Evolutionary conservation across 768 basidiomycete species (phyloP).

Genomic region (Boletus subparvulus): DNA sequence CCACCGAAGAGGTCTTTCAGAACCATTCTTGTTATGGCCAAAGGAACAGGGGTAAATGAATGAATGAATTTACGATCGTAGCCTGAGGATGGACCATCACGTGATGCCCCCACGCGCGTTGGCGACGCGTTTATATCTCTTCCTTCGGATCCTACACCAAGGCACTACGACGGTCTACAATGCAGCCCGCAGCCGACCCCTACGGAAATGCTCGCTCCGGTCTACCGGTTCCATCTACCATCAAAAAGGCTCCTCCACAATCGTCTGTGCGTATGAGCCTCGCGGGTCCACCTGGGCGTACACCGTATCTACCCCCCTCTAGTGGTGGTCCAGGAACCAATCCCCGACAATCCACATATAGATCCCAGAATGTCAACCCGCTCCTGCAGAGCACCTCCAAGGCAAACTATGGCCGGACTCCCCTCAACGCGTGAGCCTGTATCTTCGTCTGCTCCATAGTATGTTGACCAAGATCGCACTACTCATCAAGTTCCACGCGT

Average conservation of each 20-base stretch:
- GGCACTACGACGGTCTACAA: slow-evolving; percentile 53
- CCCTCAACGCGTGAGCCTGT: slow-evolving; percentile 57
- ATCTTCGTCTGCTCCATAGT: background rate
- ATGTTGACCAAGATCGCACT: slow-evolving; percentile 6
- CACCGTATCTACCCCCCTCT: slow-evolving; percentile 43
- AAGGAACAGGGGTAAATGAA: background rate
- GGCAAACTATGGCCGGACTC: slow-evolving; percentile 67
- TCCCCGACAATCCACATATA: slow-evolving; percentile 66
- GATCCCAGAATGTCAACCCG: slow-evolving; percentile 68
- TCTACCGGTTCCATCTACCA: slow-evolving; percentile 71
- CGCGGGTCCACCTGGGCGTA: slow-evolving; percentile 70
- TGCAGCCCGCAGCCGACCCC: slow-evolving; percentile 53
- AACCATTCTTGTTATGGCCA: slow-evolving; percentile 8
- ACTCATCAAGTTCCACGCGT: slow-evolving; percentile 55
- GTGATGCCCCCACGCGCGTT: slow-evolving; percentile 11
- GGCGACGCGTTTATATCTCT: background rate
- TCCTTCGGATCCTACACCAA: slow-evolving; percentile 32
- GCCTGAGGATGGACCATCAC: slow-evolving; percentile 7
- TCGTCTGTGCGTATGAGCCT: slow-evolving; percentile 63
- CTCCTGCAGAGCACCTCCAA: slow-evolving; percentile 70
- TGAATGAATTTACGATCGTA: too few relatives aligned
- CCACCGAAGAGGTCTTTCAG: slow-evolving; percentile 71
- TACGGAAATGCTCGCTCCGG: slow-evolving; percentile 56
- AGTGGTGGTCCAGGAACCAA: slow-evolving; percentile 44
- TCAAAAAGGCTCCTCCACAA: slow-evolving; percentile 60